Evolutionary conservation across 129 eudicot genomes (phyloP), one percentile per base, ranked within the genome.

Genomic region (Centaurea solstitialis): DNA sequence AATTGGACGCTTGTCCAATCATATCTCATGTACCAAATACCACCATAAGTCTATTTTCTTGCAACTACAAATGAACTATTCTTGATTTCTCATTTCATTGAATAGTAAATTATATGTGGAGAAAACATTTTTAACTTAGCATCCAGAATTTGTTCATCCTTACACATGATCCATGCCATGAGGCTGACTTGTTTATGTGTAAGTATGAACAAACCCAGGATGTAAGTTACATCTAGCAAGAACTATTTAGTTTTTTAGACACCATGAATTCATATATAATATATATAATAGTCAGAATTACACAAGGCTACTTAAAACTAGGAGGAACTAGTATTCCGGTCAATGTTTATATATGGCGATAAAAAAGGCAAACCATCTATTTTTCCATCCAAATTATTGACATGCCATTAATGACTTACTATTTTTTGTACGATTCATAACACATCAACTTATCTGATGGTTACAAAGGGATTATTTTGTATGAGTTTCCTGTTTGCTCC

Each of bases 281-380:
- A 66, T 1, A 66, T 66, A 66, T 1, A 66, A 13, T 12, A 12
- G n/a, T 26, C 6, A 3, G 65, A 57, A 57, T 57, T 67, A 26
- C 38, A 23, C 12, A 0, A 8, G 38, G 30, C 2, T 67, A 9
- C 72, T 67, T 24, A 26, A 67, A 67, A 67, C 20, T 4, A 11
- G 72, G 72, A 67, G 72, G 72, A 66, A 67, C 72, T n/a, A 67
- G n/a, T 67, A 67, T 67, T 67, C 5, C 5, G 68, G 6, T 64
- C 28, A 21, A 21, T 21, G n/a, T 11, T 24, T 67, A 57, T 33
- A 33, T 12, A 57, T 67, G 18, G 72, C 40, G 39, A 26, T 26
- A 67, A n/a, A 67, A 67, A 67, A 4, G 72, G 72, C 13, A 67
- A 67, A n/a, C 65, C 1, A 15, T 4, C 1, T 17, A 17, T n/a